Percentiles rank a stretch among this genome's conserved stretches.
phyloP scores from a whole-genome alignment of 495 filamentous ascomycete species.

The Penicillium angulare region DNA sequence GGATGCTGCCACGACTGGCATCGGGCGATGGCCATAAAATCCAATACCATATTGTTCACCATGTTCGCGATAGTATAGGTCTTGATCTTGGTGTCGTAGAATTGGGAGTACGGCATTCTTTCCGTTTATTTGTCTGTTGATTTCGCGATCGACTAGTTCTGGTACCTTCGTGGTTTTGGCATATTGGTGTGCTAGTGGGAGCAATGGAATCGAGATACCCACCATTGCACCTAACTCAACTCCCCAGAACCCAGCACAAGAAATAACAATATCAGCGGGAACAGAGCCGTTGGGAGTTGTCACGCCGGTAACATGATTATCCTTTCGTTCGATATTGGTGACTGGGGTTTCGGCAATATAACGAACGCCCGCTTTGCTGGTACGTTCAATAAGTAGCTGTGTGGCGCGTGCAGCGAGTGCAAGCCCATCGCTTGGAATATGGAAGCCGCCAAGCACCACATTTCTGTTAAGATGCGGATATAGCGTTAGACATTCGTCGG shows the following conservation, averaged over 20 bases:
- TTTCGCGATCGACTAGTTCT: conserved; percentile 24
- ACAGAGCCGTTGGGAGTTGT: conserved; percentile 36
- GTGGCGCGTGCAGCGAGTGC: conserved; percentile 50
- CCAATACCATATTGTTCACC: conserved; percentile 52
- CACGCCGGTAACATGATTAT: conserved; percentile 43
- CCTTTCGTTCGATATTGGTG: conserved; percentile 37
- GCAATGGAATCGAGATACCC: conserved; percentile 45
- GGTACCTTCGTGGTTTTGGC: conserved; percentile 46
- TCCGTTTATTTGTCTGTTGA: conserved; percentile 36
- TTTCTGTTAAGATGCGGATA: conserved; percentile 47
- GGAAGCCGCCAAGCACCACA: conserved; percentile 45
- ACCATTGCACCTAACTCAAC: conserved; percentile 53
- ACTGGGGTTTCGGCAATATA: conserved; percentile 47
- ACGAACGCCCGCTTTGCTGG: conserved; percentile 43
- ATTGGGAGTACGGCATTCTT: conserved; percentile 44
- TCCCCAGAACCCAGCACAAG: conserved; percentile 56
- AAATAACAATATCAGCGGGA: conserved; percentile 48
- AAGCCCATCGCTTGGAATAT: conserved; percentile 50
- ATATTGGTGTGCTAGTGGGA: conserved; percentile 53
- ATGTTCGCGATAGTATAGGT: conserved; percentile 55
- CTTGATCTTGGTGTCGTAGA: conserved; percentile 50
- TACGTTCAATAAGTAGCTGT: conserved; percentile 47
- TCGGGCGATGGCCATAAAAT: conserved; percentile 52
- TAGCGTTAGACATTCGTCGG: conserved; percentile 40
- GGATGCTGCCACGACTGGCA: conserved; percentile 45